Percentiles rank a stretch among this genome's conserved stretches.
phyloP scores from a whole-genome alignment of 495 filamentous ascomycete genomes.

The Xylaria grammica region DNA sequence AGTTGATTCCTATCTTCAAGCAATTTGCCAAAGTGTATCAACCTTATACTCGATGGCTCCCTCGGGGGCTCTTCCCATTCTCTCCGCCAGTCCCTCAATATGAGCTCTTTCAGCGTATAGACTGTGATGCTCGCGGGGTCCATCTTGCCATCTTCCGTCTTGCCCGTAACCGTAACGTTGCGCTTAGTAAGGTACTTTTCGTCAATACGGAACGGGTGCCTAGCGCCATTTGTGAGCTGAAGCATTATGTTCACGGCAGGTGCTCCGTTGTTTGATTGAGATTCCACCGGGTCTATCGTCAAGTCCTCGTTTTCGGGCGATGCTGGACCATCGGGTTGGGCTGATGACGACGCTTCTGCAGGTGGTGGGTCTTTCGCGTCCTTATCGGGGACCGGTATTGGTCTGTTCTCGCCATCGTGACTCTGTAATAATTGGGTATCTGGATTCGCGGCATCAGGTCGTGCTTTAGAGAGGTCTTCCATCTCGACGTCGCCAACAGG shows the following conservation, averaged over 20 bases:
- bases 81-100: slow-evolving; percentile 85
- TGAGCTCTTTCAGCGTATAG: slow-evolving; percentile 90
- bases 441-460: slow-evolving; percentile 31
- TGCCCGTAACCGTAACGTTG: slow-evolving; percentile 71
- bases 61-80: slow-evolving; percentile 89
- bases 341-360: slow-evolving; percentile 30
- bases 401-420: slow-evolving; percentile 23
- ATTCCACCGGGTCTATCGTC: slow-evolving; percentile 49
- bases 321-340: slow-evolving; percentile 26
- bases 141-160: slow-evolving; percentile 55
- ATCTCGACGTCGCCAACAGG: slow-evolving; percentile 36
- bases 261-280: slow-evolving; percentile 48
- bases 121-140: slow-evolving; percentile 89
- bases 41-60: slow-evolving; percentile 80
- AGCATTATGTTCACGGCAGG: slow-evolving; percentile 65
- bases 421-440: slow-evolving; percentile 25
- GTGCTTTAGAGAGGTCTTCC: slow-evolving; percentile 35
- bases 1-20: slow-evolving; percentile 84
- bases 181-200: slow-evolving; percentile 82
- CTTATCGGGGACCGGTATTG: slow-evolving; percentile 32
- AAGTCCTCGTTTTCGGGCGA: slow-evolving; percentile 35
- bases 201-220: slow-evolving; percentile 87
- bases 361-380: slow-evolving; percentile 27
- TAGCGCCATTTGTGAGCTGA: slow-evolving; percentile 77
- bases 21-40: slow-evolving; percentile 88